phyloP scores from a whole-genome alignment of 805 yeast species.

The Yarrowia yakushimensis region DNA sequence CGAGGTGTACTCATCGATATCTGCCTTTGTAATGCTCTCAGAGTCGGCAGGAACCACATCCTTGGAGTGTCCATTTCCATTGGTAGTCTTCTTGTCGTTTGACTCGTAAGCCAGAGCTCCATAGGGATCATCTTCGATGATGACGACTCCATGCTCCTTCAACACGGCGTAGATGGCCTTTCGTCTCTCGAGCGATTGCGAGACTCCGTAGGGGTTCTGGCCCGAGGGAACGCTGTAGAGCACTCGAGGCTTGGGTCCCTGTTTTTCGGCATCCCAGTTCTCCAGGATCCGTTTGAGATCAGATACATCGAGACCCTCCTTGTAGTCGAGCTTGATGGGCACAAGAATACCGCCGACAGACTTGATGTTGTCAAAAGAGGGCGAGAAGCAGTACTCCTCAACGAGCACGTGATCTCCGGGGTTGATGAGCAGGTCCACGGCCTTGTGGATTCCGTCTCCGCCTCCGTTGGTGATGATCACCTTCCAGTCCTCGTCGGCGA shows the following conservation, averaged over 20 bases:
- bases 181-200: constrained; percentile 57
- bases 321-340: constrained; percentile 63
- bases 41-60: background rate
- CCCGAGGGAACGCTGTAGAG: constrained; percentile 72
- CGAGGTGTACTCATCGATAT: constrained; percentile 46
- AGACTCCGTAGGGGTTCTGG: constrained; percentile 80
- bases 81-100: constrained; percentile 26
- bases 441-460: constrained; percentile 24
- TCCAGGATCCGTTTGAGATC: constrained; percentile 52
- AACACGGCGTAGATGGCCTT: constrained; percentile 56
- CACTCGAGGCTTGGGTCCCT: constrained; percentile 43
- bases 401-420: constrained; percentile 48
- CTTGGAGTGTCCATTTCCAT: background rate
- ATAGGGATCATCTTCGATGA: constrained; percentile 85
- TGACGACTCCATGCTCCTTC: constrained; percentile 62
- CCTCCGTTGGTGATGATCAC: constrained; percentile 23
- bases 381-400: constrained; percentile 72
- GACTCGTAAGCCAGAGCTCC: constrained; percentile 61
- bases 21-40: constrained; percentile 36
- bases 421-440: constrained; percentile 22
- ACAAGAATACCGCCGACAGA: constrained; percentile 58
- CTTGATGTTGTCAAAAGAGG: constrained; percentile 66
- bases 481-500: constrained; percentile 12
- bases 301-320: constrained; percentile 58
- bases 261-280: constrained; percentile 49